Conservation (phyloP, 2,329 filamentous ascomycete species). For the Aspergillus alliaceus region DNA sequence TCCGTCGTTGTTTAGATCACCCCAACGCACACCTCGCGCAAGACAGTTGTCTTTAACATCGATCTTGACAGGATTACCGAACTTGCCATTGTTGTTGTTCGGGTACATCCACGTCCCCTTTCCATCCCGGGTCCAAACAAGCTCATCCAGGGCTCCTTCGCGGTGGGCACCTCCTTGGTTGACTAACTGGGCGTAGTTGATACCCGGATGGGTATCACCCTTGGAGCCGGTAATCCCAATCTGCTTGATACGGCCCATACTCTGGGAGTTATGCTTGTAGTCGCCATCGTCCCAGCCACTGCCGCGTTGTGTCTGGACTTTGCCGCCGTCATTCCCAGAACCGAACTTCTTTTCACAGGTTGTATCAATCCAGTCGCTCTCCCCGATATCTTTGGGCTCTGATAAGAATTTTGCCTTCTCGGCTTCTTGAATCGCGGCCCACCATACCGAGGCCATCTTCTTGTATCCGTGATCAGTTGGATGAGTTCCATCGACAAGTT, state of each 20-base stretch:
- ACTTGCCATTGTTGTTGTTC: background rate
- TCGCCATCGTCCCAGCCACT: background rate
- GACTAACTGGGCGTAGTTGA: background rate
- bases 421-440: conserved; percentile 23
- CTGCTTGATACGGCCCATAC: background rate
- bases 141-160: background rate
- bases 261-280: background rate
- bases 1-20: background rate
- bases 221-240: background rate
- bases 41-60: background rate
- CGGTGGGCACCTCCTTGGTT: background rate
- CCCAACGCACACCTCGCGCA: background rate
- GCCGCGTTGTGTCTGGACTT: background rate
- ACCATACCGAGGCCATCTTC: conserved; percentile 30
- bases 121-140: background rate
- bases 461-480: conserved; percentile 23
- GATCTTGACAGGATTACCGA: background rate
- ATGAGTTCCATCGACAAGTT: conserved; percentile 23
- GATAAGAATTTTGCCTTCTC: conserved; percentile 16
- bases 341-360: background rate
- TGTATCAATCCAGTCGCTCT: background rate
- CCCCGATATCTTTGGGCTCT: background rate
- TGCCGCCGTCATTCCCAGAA: background rate
- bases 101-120: background rate
- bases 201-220: background rate